phyloP scores from a whole-genome alignment of 2,329 filamentous ascomycete genomes.

The Thielaviopsis cerberus region DNA sequence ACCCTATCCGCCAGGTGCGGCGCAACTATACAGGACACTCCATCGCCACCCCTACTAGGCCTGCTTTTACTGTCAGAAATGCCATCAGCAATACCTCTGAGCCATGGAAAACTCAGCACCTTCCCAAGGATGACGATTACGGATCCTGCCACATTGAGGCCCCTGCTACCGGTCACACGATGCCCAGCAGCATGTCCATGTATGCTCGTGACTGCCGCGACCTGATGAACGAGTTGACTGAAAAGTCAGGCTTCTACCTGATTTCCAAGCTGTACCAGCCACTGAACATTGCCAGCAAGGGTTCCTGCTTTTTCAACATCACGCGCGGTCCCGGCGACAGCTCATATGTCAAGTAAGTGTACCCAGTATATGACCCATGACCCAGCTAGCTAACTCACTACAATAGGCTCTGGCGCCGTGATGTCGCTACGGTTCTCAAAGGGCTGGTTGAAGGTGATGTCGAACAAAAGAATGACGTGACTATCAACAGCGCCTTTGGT shows the following conservation, averaged over 20 bases:
- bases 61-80: not conserved
- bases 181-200: not conserved
- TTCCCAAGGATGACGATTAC: not conserved
- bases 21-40: not conserved
- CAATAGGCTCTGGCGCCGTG: not conserved
- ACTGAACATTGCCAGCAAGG: not conserved
- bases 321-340: not conserved
- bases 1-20: not conserved
- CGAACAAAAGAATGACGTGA: not conserved
- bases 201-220: not conserved
- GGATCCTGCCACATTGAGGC: not conserved
- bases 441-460: not conserved
- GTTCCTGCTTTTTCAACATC: not conserved
- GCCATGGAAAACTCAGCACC: not conserved
- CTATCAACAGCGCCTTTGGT: not conserved
- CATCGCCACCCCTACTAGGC: not conserved
- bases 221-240: not conserved
- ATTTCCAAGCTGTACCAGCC: not conserved
- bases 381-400: not conserved
- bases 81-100: not conserved
- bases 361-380: too few relatives aligned
- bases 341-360: not conserved
- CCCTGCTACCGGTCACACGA: not conserved
- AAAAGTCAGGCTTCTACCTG: not conserved
- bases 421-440: not conserved